phyloP scores from a whole-genome alignment of 306 rosid species.

The Lithocarpus polystachyus region DNA sequence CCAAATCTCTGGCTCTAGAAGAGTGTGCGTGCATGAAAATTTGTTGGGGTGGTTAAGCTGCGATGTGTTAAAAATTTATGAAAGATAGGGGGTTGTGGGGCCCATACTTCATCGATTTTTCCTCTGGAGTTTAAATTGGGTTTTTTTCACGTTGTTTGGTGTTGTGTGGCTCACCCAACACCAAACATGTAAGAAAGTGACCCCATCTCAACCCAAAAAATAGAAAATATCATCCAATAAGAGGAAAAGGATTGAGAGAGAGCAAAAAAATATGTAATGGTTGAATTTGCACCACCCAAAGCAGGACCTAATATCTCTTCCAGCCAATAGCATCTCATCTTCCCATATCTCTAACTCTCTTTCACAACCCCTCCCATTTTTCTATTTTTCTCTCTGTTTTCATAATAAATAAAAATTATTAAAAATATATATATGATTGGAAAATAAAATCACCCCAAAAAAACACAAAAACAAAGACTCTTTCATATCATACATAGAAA shows the following conservation, averaged over 20 bases:
- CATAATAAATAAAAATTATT: neutral
- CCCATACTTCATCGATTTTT: neutral
- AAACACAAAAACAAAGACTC: neutral
- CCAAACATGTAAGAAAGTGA: neutral
- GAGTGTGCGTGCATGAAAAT: neutral
- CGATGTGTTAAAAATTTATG: neutral
- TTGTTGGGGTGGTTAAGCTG: neutral
- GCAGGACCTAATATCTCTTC: conserved; percentile 59
- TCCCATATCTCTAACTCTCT: conserved; percentile 55
- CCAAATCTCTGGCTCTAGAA: no score
- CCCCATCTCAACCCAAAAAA: neutral
- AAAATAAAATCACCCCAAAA: neutral
- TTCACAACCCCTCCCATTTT: neutral
- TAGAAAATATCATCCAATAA: neutral
- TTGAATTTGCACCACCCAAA: conserved; percentile 49
- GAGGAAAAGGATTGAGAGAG: neutral
- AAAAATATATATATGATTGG: neutral
- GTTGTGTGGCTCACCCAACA: neutral
- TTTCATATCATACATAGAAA: neutral
- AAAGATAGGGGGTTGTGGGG: neutral
- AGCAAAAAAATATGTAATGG: neutral
- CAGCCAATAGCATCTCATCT: conserved; percentile 57
- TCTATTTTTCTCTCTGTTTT: neutral
- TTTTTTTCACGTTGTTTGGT: neutral
- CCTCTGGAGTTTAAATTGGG: no score